Base-by-base conservation (phyloP, 805 yeast genomes). In the Kazachstania viticola region DNA sequence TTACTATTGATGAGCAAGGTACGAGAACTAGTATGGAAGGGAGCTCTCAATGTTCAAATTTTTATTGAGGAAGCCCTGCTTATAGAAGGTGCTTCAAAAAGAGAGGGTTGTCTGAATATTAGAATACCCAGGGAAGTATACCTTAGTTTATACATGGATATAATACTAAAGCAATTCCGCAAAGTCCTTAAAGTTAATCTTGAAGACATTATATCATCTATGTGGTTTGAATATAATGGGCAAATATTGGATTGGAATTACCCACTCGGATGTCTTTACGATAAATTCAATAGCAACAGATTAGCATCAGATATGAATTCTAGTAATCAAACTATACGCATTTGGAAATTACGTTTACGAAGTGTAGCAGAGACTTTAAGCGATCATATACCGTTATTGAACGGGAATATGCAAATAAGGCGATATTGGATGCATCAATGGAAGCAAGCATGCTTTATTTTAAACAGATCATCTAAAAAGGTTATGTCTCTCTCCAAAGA, bases 391-490 rank as follows among this genome's bases (percentile, higher is more conserved):
- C 63, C 71, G n/a, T 28, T 34, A 38, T 45, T 16, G 48, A 63
- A 9, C 73, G 36, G 64, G 56, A 28, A 27, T 4, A 35, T 38
- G 2, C 53, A 51, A 29, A 35, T 52, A 3, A 37, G 40, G 28
- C 69, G 65, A 31, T 65, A 71, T 30, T 76, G 91, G 77, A 59
- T 75, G 38, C 85, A 88, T 49, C 84, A 75, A 37, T 58, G 84
- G 49, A 88, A 91, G 46, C 96, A 88, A 48, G 69, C 84, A 4
- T 74, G 84, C 45, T 83, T 67, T 46, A 71, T 84, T 0, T 52
- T 80, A 23, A 73, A 77, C 41, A 94, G 94, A 0, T 69, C 73
- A n/a, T 67, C 94, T 5, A 83, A 79, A 38, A 67, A 74, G 2
- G 71, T 88, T n/a, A 79, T 88, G 94, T 65, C 65, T 17, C 58